phyloP scores from a whole-genome alignment of 495 filamentous ascomycete genomes.

The Aspergillus nanangensis region DNA sequence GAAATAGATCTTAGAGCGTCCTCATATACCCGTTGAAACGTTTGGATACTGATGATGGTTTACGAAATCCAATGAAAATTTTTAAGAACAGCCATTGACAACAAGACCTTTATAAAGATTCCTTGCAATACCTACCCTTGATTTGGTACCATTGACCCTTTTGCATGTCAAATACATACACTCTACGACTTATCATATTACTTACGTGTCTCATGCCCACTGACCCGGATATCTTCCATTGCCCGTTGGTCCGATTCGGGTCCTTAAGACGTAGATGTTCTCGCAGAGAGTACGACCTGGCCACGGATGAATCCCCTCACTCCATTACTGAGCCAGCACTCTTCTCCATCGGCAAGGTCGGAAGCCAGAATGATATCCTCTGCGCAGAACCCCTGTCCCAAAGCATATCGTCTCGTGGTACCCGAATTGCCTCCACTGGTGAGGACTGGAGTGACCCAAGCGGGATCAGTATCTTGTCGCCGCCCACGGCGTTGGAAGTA shows the following conservation, averaged over 20 bases:
- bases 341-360: slow-evolving; percentile 65
- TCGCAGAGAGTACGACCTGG: slow-evolving; percentile 26
- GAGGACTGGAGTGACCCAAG: slow-evolving; percentile 40
- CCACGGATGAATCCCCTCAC: slow-evolving; percentile 69
- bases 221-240: background rate
- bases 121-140: no score
- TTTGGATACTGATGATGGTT: background rate
- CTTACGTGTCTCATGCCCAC: background rate
- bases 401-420: slow-evolving; percentile 75
- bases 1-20: background rate
- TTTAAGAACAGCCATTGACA: no score
- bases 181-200: no score
- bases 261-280: slow-evolving; percentile 24
- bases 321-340: slow-evolving; percentile 81
- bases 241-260: background rate
- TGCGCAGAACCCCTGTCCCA: slow-evolving; percentile 59
- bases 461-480: background rate
- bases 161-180: no score
- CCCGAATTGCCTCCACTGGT: slow-evolving; percentile 74
- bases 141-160: no score
- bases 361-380: slow-evolving; percentile 53
- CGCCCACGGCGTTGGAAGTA: no score
- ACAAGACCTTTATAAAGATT: no score
- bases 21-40: background rate
- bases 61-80: no score